Percentiles rank a stretch among this genome's conserved stretches.
phyloP scores from a whole-genome alignment of 768 basidiomycete genomes.

The Termitomyces eurrhizus region DNA sequence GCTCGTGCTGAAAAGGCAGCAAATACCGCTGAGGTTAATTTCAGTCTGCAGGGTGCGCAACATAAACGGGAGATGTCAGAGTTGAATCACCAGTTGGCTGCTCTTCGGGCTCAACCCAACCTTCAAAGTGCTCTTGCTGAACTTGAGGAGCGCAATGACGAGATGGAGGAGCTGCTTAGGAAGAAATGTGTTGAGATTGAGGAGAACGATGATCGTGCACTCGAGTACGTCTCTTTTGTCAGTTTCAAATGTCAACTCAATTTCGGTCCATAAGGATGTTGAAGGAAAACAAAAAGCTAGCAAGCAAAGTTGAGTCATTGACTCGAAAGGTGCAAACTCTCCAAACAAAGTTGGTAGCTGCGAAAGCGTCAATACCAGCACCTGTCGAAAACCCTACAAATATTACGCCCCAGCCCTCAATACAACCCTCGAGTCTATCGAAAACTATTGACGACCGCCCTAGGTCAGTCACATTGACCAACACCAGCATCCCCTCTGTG shows the following conservation, averaged over 20 bases:
- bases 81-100: slow-evolving; percentile 53
- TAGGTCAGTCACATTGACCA: slow-evolving; percentile 25
- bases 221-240: slow-evolving; percentile 53
- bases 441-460: slow-evolving; percentile 18
- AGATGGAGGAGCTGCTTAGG: slow-evolving; percentile 72
- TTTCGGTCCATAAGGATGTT: slow-evolving; percentile 46
- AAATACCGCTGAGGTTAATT: slow-evolving; percentile 62
- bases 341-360: slow-evolving; percentile 59
- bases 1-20: slow-evolving; percentile 52
- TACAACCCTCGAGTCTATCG: slow-evolving; percentile 9
- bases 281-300: slow-evolving; percentile 78
- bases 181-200: slow-evolving; percentile 76
- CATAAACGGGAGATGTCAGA: slow-evolving; percentile 60
- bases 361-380: slow-evolving; percentile 37
- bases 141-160: slow-evolving; percentile 64
- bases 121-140: slow-evolving; percentile 53
- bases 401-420: slow-evolving; percentile 12
- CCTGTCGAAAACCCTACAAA: slow-evolving; percentile 8
- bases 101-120: slow-evolving; percentile 49
- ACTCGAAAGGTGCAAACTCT: slow-evolving; percentile 70
- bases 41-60: slow-evolving; percentile 60
- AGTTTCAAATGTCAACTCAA: slow-evolving; percentile 9
- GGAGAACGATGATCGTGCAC: slow-evolving; percentile 76
- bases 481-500: slow-evolving; percentile 14
- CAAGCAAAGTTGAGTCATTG: slow-evolving; percentile 63